These are phyloP conservation scores for Polytolypa hystricis DNA, from an alignment of 2,329 filamentous ascomycete species.

Conservation along the genomic window DNA sequence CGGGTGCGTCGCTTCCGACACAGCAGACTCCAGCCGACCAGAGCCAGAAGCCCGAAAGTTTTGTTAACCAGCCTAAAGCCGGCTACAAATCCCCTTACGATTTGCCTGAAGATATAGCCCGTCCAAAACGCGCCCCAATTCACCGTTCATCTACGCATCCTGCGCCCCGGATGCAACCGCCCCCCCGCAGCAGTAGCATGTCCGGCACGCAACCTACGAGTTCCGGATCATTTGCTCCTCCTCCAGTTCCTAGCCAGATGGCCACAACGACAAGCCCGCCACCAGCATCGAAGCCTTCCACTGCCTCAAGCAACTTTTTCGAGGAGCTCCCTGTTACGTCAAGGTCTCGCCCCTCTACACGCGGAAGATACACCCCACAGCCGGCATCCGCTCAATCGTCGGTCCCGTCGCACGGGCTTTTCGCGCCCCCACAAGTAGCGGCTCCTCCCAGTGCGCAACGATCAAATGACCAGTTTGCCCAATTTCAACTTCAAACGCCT, in stretches of 20 bases:
- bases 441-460: slow-evolving; percentile 13
- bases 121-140: slow-evolving; percentile 41
- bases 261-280: slow-evolving; percentile 1
- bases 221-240: slow-evolving; percentile 8
- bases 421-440: slow-evolving; percentile 14
- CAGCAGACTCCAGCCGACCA: slow-evolving; percentile 33
- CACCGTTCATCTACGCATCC: slow-evolving; percentile 29
- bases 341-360: slow-evolving; percentile 47
- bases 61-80: slow-evolving; percentile 78
- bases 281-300: slow-evolving; percentile 9
- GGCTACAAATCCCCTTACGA: slow-evolving; percentile 94
- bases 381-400: slow-evolving; percentile 17
- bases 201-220: slow-evolving; percentile 21
- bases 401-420: slow-evolving; percentile 17
- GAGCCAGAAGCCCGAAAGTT: slow-evolving; percentile 60
- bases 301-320: slow-evolving; percentile 50
- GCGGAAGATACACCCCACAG: slow-evolving; percentile 31
- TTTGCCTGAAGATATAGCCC: slow-evolving; percentile 71
- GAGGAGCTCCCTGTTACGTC: slow-evolving; percentile 60
- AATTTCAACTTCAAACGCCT: slow-evolving; percentile 22
- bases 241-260: slow-evolving; percentile 9
- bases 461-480: slow-evolving; percentile 17
- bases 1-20: too few relatives aligned
- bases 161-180: slow-evolving; percentile 36
- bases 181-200: slow-evolving; percentile 54